phyloP scores from a whole-genome alignment of 805 yeast genomes.

The Saccharomyces paradoxus region DNA sequence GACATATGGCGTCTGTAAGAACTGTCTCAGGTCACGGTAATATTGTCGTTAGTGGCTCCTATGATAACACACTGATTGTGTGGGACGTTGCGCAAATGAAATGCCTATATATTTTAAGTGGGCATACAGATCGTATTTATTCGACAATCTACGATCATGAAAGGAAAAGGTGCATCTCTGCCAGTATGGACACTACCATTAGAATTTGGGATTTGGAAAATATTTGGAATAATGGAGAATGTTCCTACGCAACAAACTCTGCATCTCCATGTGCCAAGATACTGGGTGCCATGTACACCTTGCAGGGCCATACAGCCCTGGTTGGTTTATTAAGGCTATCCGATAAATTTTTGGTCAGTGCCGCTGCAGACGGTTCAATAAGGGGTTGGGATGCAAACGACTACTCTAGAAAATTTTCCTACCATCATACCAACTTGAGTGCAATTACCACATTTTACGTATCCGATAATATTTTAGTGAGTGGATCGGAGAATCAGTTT shows the following conservation, averaged over 20 bases:
- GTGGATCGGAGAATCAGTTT: conserved; percentile 83
- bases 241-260: conserved; percentile 19
- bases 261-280: conserved; percentile 23
- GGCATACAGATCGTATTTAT: conserved; percentile 83
- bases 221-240: conserved; percentile 45
- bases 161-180: conserved; percentile 76
- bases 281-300: conserved; percentile 40
- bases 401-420: conserved; percentile 54
- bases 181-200: conserved; percentile 83
- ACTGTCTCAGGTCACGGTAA: conserved; percentile 83
- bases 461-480: conserved; percentile 72
- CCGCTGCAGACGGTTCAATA: conserved; percentile 90
- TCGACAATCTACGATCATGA: conserved; percentile 75
- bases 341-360: conserved; percentile 72
- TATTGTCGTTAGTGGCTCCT: conserved; percentile 79
- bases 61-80: conserved; percentile 82
- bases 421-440: conserved; percentile 68
- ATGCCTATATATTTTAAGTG: conserved; percentile 65
- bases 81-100: conserved; percentile 78
- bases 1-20: conserved; percentile 75
- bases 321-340: conserved; percentile 82
- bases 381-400: conserved; percentile 88
- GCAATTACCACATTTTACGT: conserved; percentile 93
- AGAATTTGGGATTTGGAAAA: conserved; percentile 82
- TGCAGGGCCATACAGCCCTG: conserved; percentile 82